phyloP scores from a whole-genome alignment of 2,329 filamentous ascomycete species.

The Lecanosticta acicola region DNA sequence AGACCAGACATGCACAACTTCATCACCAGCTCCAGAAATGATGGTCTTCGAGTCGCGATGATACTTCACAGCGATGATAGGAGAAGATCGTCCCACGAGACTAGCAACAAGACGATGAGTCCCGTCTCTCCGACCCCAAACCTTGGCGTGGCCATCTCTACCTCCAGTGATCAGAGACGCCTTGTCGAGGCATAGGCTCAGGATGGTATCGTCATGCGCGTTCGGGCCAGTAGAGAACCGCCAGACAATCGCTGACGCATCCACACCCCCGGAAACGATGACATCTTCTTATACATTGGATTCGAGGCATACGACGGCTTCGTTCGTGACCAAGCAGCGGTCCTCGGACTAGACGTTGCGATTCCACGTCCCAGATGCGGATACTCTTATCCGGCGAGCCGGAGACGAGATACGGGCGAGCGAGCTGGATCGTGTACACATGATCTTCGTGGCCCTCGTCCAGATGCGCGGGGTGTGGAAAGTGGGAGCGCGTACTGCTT shows the following conservation, averaged over 20 bases:
- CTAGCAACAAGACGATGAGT: background rate
- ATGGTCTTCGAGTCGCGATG: background rate
- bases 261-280: background rate
- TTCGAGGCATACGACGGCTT: background rate
- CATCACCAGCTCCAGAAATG: background rate
- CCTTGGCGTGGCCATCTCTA: background rate
- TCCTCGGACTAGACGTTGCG: background rate
- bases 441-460: background rate
- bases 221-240: background rate
- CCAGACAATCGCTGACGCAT: background rate
- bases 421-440: background rate
- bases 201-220: background rate
- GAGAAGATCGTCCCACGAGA: background rate
- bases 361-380: background rate
- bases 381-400: background rate
- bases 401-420: background rate
- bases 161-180: background rate
- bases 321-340: background rate
- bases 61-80: background rate
- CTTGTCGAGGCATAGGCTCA: background rate
- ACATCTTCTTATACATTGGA: background rate
- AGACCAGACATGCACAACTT: too few relatives aligned
- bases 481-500: background rate
- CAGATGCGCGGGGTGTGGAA: background rate
- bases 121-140: background rate